Evolutionary conservation across 352 stramenopile species (phyloP).

Genomic region (Phytophthora chlamydospora): DNA sequence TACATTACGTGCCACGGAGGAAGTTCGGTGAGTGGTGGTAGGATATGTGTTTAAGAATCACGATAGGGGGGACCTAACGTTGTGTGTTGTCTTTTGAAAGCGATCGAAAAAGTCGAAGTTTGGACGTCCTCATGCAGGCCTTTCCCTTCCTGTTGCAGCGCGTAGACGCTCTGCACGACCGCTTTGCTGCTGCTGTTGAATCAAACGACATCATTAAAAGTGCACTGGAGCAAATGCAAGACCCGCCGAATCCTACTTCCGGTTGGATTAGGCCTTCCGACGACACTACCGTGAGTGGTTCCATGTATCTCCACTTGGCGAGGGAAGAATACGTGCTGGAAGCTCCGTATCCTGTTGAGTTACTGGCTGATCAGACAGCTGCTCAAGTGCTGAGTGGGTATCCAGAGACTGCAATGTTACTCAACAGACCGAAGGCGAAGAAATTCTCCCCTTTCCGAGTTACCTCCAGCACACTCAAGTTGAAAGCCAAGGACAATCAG

Average conservation of each 20-base stretch:
- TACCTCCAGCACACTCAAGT: constrained; percentile 9
- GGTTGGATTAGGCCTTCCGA: not conserved
- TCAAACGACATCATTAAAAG: constrained; percentile 59
- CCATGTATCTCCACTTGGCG: constrained; percentile 47
- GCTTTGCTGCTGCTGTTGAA: constrained; percentile 45
- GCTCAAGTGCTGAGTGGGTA: constrained; percentile 44
- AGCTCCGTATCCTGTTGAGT: constrained; percentile 51
- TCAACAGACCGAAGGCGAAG: constrained; percentile 21
- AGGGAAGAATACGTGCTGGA: constrained; percentile 54
- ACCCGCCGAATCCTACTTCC: constrained; percentile 1
- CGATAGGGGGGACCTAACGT: not conserved
- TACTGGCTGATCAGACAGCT: constrained; percentile 49
- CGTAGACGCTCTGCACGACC: constrained; percentile 57
- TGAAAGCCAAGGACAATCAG: constrained; percentile 34
- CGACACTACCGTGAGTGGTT: constrained; percentile 7
- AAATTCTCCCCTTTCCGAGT: constrained; percentile 48
- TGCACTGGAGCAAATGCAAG: constrained; percentile 53
- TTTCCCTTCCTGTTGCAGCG: constrained; percentile 54
- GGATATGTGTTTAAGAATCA: too few relatives aligned
- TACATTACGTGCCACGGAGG: constrained; percentile 44
- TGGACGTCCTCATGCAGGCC: constrained; percentile 50
- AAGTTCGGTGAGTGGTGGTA: constrained; percentile 45
- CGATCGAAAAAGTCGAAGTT: constrained; percentile 47
- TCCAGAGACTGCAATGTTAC: constrained; percentile 1
- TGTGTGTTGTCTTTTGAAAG: constrained; percentile 20